phyloP scores from a whole-genome alignment of 306 rosid species.

The Castanospermum australe region DNA sequence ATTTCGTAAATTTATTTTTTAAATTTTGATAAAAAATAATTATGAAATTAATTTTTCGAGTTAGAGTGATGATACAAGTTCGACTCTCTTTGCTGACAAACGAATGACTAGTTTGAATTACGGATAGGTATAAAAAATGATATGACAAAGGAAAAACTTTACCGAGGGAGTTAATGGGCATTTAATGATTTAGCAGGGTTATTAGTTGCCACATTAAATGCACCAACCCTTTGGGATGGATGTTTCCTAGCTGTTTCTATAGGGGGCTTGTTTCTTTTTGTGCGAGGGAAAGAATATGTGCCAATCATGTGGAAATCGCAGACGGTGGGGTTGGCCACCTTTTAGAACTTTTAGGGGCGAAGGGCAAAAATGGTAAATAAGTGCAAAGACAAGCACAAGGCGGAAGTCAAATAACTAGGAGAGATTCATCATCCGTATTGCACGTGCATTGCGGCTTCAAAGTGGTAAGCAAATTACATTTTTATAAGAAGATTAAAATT shows the following conservation, averaged over 20 bases:
- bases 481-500: too few relatives aligned
- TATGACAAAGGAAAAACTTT: too few relatives aligned
- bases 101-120: too few relatives aligned
- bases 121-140: too few relatives aligned
- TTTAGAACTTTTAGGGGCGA: not conserved
- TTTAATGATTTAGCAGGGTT: constrained; percentile 31
- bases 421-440: too few relatives aligned
- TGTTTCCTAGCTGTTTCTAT: not conserved
- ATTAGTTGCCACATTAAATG: not conserved
- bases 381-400: not conserved
- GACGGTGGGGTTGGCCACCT: constrained; percentile 6
- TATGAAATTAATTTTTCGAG: too few relatives aligned
- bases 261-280: not conserved
- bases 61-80: too few relatives aligned
- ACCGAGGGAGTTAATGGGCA: constrained; percentile 17
- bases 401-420: not conserved
- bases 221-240: not conserved
- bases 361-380: not conserved
- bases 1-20: too few relatives aligned
- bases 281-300: constrained; percentile 31
- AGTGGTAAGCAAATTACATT: too few relatives aligned
- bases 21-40: too few relatives aligned
- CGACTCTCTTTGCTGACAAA: too few relatives aligned
- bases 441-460: too few relatives aligned
- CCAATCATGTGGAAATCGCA: not conserved